Evolutionary conservation across 805 yeast genomes (phyloP), one percentile per base, ranked within the genome.

Genomic region (Dipodascus albidus): DNA sequence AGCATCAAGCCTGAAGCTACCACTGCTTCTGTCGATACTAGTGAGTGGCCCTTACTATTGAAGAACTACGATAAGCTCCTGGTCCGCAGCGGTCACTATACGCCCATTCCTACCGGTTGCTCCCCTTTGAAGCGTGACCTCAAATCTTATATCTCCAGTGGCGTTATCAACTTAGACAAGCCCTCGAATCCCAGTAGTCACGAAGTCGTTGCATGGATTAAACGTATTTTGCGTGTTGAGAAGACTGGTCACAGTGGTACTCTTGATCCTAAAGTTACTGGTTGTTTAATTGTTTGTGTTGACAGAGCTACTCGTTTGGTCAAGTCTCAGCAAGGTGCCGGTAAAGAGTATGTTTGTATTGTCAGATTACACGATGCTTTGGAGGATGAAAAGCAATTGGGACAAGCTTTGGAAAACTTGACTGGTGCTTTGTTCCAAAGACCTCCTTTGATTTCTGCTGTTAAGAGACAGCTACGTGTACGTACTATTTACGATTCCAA

Each of bases 201-300:
- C 74, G 99, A 93, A 76, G 99, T 93, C 67, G 99, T 93, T 64
- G 99, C 99, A 22, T 93, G 99, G 99, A 82, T 93, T 66, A 93
- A 93, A 76, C 80, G 98, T 71, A 93, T 93, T 62, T 77, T 93
- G 65, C 83, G 98, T 70, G 85, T 83, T 57, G 98, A 93, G 72
- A 93, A 93, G 72, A 93, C 99, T 56, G 99, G 99, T 74, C 99
- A 93, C 73, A 87, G 96, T 53, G 99, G 99, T 75, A 93, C 99
- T 60, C 79, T 93, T 70, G 99, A 93, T 77, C 99, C 99, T 60
- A 87, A 87, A 72, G 99, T 93, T 66, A 93, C 99, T 50, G 99
- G 99, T 61, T 93, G 99, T 78, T 78, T 93, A 70, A 93, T 93
- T 70, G 99, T 93, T 57, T 93, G 99, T 80, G 80, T 93, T 61